Evolutionary conservation across 768 basidiomycete genomes (phyloP), one percentile per base, ranked within the genome.

Genomic region (Serendipita sp.): DNA sequence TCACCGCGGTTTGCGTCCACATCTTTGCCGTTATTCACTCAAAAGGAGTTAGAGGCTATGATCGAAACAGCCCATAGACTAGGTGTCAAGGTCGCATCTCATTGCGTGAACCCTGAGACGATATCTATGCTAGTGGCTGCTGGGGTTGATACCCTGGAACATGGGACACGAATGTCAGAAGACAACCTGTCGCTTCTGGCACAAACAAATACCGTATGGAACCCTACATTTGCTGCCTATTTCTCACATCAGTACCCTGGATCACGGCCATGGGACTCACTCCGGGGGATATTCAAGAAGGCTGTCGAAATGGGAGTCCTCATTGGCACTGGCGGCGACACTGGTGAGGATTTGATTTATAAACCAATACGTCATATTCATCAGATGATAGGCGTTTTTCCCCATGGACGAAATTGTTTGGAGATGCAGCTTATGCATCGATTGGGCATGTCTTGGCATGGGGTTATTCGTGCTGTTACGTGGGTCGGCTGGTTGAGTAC

Each of bases 241-340:
- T 77, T 79, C 55, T 76, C 76, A 10, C 58, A 71, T 6, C 44
- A 37, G 44, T 45, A 36, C 55, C 23, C 63, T 43, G 44, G 44
- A 34, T 15, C 48, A n/a, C 55, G 55, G 4, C 27, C 55, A 33
- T 60, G 55, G 55, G 36, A 60, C 23, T 60, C 55, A 37, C 29
- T 31, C 16, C 29, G 53, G 36, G 34, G 52, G 27, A 53, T 67
- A 27, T 85, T 87, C 73, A 67, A 72, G 62, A 71, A 72, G 3
- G 82, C 78, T 11, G 68, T 85, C 3, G 72, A 72, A 46, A 68
- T 71, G 2, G 76, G 75, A 0, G 72, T 78, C 66, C 76, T 79
- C 8, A 76, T 86, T 62, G 82, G 82, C 4, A 81, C 80, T 69
- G 83, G 84, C 4, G 83, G 84, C 1, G 83, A 86, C 71, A 86